Base-by-base conservation (phyloP, 2,329 filamentous ascomycete genomes). In the Aspergillus sp. region DNA sequence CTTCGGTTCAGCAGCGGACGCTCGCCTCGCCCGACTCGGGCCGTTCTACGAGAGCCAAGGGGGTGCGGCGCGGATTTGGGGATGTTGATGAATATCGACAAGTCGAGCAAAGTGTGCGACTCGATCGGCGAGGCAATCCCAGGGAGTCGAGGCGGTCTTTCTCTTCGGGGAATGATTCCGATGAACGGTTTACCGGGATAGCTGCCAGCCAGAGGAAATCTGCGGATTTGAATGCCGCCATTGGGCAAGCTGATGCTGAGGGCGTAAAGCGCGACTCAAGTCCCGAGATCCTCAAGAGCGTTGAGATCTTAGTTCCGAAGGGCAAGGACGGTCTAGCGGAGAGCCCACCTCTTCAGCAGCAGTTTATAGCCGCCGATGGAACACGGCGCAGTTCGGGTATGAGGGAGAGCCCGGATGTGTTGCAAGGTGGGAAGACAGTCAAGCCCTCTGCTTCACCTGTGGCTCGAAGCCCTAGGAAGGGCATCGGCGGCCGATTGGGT, bases 341-440 rank as follows among this genome's bases (percentile, higher is more conserved):
- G 16, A 30, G 13, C 16, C 17, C 25, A 13, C 19, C 15, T 10
- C 24, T 24, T n/a, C 34, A 20, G 19, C 34, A 29, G 15, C 33
- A 26, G 24, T 29, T 24, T 15, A n/a, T 33, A 17, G 14, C 25
- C 11, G 32, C 26, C 3, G 33, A 41, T 29, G 34, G 17, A 2
- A 24, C 36, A 5, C 32, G 22, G 19, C 41, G 29, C 12, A 10
- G 15, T 22, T 36, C 34, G 12, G 43, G 40, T 15, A 29, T 33
- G n/a, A 44, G 49, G 24, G 60, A 63, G 24, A 64, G 60, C 34
- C 47, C 58, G 4, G 60, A 64, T 46, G 60, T 57, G 34, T 37
- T 64, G 2, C 60, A 64, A 35, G 59, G 58, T 8, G 57, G 47
- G 7, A 52, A 44, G 24, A 59, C 58, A 4, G 53, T 52, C 24